phyloP scores from a whole-genome alignment of 169 alveolate genomes.

The Plasmodium adleri region DNA sequence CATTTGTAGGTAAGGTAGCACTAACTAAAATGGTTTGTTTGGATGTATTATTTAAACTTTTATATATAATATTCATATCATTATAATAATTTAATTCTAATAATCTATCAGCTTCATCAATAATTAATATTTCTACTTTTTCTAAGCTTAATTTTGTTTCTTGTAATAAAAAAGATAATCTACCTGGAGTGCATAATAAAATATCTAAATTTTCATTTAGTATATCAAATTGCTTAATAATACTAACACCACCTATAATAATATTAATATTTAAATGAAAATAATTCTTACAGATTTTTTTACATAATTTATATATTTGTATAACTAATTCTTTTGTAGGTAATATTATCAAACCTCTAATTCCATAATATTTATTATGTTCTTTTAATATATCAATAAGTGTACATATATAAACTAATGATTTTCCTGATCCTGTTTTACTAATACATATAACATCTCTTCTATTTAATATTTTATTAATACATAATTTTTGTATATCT shows the following conservation, averaged over 20 bases:
- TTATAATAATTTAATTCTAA: slow-evolving; percentile 95
- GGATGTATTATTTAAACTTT: slow-evolving; percentile 84
- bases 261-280: slow-evolving; percentile 91
- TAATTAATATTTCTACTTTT: slow-evolving; percentile 90
- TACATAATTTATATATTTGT: slow-evolving; percentile 86
- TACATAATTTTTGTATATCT: slow-evolving; percentile 94
- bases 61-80: slow-evolving; percentile 88
- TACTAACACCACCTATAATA: slow-evolving; percentile 95
- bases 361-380: slow-evolving; percentile 95
- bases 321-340: slow-evolving; percentile 96
- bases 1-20: slow-evolving; percentile 95
- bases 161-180: slow-evolving; percentile 93
- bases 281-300: slow-evolving; percentile 85
- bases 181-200: slow-evolving; percentile 97
- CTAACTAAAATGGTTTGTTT: slow-evolving; percentile 93
- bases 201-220: slow-evolving; percentile 96
- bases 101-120: slow-evolving; percentile 97
- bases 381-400: slow-evolving; percentile 90
- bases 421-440: slow-evolving; percentile 97
- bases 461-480: slow-evolving; percentile 93
- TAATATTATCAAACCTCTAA: slow-evolving; percentile 92
- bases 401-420: slow-evolving; percentile 95
- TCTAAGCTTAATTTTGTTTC: slow-evolving; percentile 91
- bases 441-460: slow-evolving; percentile 95
- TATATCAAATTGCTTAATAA: slow-evolving; percentile 94